Conservation (phyloP, 306 rosid genomes). For the Quercus cerris region DNA sequence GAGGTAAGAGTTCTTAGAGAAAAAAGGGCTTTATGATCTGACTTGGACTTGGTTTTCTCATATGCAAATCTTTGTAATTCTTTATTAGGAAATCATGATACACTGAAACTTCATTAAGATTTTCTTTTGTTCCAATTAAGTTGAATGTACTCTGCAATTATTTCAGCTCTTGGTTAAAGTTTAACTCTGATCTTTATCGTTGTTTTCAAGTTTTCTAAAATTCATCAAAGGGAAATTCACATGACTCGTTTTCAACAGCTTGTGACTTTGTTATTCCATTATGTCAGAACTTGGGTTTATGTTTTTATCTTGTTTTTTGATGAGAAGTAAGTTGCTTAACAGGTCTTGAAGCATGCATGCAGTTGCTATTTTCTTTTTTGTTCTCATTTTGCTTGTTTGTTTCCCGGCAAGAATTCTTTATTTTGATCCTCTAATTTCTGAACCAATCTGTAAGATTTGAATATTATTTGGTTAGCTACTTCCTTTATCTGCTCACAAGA, state of each 20-base stretch:
- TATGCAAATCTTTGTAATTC: not conserved
- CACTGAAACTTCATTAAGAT: not conserved
- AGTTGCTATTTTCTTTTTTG: not conserved
- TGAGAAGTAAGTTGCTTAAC: not conserved
- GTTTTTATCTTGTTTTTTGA: not conserved
- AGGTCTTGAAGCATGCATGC: not conserved
- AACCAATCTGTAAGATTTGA: not conserved
- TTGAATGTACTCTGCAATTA: not conserved
- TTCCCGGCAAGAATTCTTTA: not conserved
- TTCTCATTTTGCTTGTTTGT: not conserved
- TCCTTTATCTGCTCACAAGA: conserved; percentile 3
- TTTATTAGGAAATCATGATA: not conserved
- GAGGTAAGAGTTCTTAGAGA: conserved; percentile 36
- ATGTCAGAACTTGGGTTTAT: not conserved
- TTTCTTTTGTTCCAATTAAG: not conserved
- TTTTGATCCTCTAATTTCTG: not conserved
- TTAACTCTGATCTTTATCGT: not conserved
- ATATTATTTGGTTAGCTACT: not conserved
- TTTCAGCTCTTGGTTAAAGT: not conserved
- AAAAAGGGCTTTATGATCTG: not conserved
- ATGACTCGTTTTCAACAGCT: not conserved
- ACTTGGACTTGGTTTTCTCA: conserved; percentile 1
- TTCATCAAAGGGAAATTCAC: not conserved
- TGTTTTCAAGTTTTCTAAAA: not conserved
- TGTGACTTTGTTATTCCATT: not conserved